Percentiles rank a stretch among this genome's conserved stretches.
These are phyloP conservation scores for Elsinoe fawcettii DNA, from an alignment of 2,329 filamentous ascomycete species.

Conservation along the genomic window DNA sequence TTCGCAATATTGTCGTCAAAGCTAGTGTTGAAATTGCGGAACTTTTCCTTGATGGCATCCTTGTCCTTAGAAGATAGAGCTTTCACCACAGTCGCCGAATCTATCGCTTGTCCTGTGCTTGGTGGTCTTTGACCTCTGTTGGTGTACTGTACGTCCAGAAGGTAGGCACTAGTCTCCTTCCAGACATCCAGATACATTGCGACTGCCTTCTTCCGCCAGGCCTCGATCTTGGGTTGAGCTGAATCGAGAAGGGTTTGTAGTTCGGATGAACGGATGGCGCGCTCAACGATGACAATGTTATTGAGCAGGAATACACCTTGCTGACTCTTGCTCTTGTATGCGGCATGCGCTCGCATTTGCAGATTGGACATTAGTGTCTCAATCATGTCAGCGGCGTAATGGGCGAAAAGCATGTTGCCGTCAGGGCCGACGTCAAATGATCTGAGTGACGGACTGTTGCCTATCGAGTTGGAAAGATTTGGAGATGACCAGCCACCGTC, in stretches of 20 bases:
- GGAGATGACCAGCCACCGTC: constrained; percentile 71
- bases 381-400: constrained; percentile 85
- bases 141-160: constrained; percentile 89
- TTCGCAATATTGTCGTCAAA: constrained; percentile 83
- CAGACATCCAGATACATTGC: constrained; percentile 77
- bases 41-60: constrained; percentile 94
- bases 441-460: constrained; percentile 51
- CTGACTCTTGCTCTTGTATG: constrained; percentile 70
- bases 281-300: constrained; percentile 73
- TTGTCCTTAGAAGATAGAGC: constrained; percentile 81
- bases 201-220: constrained; percentile 80
- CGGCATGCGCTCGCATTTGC: constrained; percentile 61
- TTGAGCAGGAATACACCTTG: constrained; percentile 90
- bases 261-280: constrained; percentile 74
- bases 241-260: constrained; percentile 57
- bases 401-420: constrained; percentile 75
- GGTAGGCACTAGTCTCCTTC: constrained; percentile 75
- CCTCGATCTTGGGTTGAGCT: constrained; percentile 59
- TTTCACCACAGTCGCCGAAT: constrained; percentile 79
- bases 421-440: constrained; percentile 86
- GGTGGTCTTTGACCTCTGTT: constrained; percentile 64
- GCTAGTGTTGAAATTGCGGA: constrained; percentile 76
- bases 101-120: constrained; percentile 57
- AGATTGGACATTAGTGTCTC: constrained; percentile 69
- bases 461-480: constrained; percentile 51